phyloP scores from a whole-genome alignment of 1,284 basidiomycete species.

The Ceratobasidium sp. region DNA sequence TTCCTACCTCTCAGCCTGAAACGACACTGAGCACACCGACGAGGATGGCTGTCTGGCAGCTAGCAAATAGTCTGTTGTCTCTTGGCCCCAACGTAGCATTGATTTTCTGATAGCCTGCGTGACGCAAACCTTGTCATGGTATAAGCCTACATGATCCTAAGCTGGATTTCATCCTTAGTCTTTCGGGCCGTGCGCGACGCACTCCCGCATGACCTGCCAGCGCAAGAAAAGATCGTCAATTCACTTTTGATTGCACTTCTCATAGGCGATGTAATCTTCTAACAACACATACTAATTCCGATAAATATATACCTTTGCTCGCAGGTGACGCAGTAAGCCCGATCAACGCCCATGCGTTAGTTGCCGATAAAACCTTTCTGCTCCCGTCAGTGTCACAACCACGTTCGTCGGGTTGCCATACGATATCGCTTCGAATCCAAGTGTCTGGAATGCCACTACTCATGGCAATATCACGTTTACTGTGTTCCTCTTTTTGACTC shows the following conservation, averaged over 20 bases:
- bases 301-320: constrained; percentile 18
- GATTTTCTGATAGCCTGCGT: neutral
- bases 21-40: constrained; percentile 56
- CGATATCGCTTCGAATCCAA: constrained; percentile 59
- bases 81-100: constrained; percentile 43
- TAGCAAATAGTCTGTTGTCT: constrained; percentile 65
- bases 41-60: constrained; percentile 73
- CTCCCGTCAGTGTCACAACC: constrained; percentile 59
- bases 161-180: constrained; percentile 69
- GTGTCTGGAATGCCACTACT: constrained; percentile 71
- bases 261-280: constrained; percentile 66
- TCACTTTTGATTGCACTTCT: constrained; percentile 69
- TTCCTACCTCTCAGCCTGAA: constrained; percentile 57
- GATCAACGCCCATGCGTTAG: neutral
- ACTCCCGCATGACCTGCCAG: constrained; percentile 62
- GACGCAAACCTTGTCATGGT: neutral
- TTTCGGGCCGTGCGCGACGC: constrained; percentile 73
- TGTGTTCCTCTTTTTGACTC: constrained; percentile 60
- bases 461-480: constrained; percentile 77
- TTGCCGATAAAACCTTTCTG: constrained; percentile 31
- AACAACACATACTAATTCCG: neutral
- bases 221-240: constrained; percentile 74
- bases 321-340: constrained; percentile 64
- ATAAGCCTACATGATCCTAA: constrained; percentile 71
- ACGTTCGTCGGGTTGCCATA: constrained; percentile 65